Percentiles rank a stretch among this genome's conserved stretches.
These are phyloP conservation scores for Colletotrichum zoysiae DNA, from an alignment of 2,329 filamentous ascomycete species.

Conservation along the genomic window DNA sequence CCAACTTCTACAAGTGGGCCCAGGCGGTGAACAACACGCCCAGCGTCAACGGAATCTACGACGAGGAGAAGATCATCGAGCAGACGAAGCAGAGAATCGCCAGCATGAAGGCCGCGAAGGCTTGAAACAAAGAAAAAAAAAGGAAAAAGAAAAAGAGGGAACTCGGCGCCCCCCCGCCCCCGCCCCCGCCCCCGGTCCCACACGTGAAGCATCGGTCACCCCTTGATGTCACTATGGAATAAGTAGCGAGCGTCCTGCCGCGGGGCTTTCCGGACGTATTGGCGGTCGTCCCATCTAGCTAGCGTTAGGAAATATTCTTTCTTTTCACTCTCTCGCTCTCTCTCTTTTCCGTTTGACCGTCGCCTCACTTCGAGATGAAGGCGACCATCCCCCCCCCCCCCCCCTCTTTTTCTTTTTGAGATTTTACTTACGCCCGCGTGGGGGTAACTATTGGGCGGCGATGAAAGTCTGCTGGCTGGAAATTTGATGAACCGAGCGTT, in stretches of 20 bases:
- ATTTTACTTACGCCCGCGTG: too few relatives aligned
- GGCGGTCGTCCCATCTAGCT: neutral
- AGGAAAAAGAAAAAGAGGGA: neutral
- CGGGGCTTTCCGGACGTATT: neutral
- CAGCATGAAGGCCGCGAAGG: conserved; percentile 32
- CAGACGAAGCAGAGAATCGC: conserved; percentile 56
- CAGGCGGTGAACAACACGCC: conserved; percentile 70
- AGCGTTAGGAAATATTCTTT: neutral
- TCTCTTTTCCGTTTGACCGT: neutral
- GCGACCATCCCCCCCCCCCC: too few relatives aligned
- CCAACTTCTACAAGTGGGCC: conserved; percentile 77
- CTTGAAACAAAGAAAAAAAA: neutral
- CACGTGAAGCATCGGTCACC: too few relatives aligned
- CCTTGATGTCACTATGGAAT: neutral
- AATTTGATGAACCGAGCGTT: neutral
- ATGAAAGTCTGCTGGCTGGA: neutral
- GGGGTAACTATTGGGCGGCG: neutral
- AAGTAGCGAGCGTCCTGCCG: neutral
- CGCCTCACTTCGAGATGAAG: neutral
- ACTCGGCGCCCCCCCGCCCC: too few relatives aligned
- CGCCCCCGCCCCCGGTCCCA: too few relatives aligned
- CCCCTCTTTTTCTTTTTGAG: too few relatives aligned
- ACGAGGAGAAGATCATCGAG: conserved; percentile 63
- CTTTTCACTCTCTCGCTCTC: too few relatives aligned
- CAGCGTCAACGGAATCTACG: conserved; percentile 74